Percentiles rank a stretch among this genome's conserved stretches.
Evolutionary conservation across 1,139 yeast genomes (phyloP).

Genomic region (Debaryomycetaceae sp.): DNA sequence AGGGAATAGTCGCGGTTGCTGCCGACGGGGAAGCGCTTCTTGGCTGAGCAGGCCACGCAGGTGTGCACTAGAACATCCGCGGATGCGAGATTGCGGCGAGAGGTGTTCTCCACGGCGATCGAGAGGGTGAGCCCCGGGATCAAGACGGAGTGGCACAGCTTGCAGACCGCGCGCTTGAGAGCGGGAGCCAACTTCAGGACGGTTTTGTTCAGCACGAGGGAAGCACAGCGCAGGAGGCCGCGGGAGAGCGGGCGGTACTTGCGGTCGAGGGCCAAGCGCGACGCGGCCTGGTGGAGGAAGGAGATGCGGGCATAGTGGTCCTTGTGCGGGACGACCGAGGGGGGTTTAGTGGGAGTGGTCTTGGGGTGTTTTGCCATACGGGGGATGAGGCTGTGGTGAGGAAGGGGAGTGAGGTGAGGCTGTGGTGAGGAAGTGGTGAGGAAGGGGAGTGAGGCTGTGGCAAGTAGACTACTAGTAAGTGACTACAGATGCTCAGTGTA

Average conservation of each 20-base stretch:
- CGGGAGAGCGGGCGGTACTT: constrained; percentile 31
- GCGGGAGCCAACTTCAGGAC: constrained; percentile 52
- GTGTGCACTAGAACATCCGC: constrained; percentile 22
- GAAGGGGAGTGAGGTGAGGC: no score
- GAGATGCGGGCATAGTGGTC: constrained; percentile 53
- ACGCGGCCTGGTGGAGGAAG: constrained; percentile 43
- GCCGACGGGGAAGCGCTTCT: constrained; percentile 27
- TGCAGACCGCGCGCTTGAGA: constrained; percentile 53
- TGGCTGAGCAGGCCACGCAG: constrained; percentile 15
- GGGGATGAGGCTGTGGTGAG: no score
- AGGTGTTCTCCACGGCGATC: constrained; percentile 18
- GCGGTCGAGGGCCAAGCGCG: constrained; percentile 11
- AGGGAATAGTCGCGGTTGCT: constrained; percentile 16
- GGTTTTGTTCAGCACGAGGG: constrained; percentile 47
- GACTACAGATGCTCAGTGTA: no score
- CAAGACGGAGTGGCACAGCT: constrained; percentile 39
- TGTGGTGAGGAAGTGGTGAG: no score
- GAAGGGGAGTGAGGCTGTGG: no score
- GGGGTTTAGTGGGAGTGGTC: constrained; percentile 8
- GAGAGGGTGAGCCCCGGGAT: constrained; percentile 36
- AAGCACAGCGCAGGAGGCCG: constrained; percentile 35
- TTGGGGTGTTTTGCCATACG: no score
- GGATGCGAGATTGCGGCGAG: constrained; percentile 13
- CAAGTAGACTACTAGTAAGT: no score
- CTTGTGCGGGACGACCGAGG: constrained; percentile 34